Base-by-base conservation (phyloP, 1,284 basidiomycete species). In the Ustilago loliicola region DNA sequence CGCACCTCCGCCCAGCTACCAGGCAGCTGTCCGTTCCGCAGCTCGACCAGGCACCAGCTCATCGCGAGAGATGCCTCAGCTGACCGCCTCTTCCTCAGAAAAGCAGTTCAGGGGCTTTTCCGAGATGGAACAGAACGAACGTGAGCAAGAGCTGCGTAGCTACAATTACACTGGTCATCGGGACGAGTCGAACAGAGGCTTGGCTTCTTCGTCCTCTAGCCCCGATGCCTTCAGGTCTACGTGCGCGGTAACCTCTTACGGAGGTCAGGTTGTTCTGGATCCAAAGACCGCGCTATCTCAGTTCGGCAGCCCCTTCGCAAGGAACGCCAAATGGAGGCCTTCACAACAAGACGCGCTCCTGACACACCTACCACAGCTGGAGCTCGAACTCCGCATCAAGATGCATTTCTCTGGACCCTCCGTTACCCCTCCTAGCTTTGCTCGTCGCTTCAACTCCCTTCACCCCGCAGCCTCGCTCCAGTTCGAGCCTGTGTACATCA, bases 351-450 rank as follows among this genome's bases (percentile, higher is more conserved):
- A 70, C n/a, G 54, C 50, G 19, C 30, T 51, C 4, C 60, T 70
- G 21, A 53, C 55, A 23, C 42, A 32, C 36, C 30, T 64, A 17
- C 56, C 61, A 3, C 15, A 34, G 11, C 23, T 63, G 9, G 61
- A 58, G 7, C 47, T 70, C 34, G 40, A 64, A 17, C 50, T 52
- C 9, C 60, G 70, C 9, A 52, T 73, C 40, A 74, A 76, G 58
- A 56, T 67, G 54, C 61, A 71, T n/a, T 76, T 74, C 32, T 66
- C 71, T 27, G 58, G 73, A 19, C 71, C 64, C 7, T 59, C 63
- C 19, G 29, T 47, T 17, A 30, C 62, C 3, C 57, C 59, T 32
- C 74, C 74, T 1, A 74, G 52, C 57, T 68, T 76, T 38, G 27
- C 27, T 1, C 62, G 62, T 5, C 48, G 30, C 27, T 45, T 34